Conservation (phyloP, 441 rosid genomes). For the Viola pubescens region DNA sequence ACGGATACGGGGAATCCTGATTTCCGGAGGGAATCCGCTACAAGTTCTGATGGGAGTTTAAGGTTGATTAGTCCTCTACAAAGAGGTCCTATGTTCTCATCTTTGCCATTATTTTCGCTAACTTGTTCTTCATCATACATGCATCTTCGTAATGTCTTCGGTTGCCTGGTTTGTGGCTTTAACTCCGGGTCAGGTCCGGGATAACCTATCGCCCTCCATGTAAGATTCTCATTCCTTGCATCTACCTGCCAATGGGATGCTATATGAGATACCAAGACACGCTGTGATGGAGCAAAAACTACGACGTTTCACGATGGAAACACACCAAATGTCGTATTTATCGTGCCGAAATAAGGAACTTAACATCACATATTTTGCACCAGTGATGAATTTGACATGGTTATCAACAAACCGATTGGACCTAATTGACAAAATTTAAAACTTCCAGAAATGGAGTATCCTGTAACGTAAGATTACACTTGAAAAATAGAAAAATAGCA, state of each 20-base stretch:
- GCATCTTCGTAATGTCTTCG: neutral
- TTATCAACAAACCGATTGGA: too few species aligned
- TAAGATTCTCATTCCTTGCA: slow-evolving; percentile 40
- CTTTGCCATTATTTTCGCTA: slow-evolving; percentile 14
- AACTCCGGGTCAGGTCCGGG: slow-evolving; percentile 53
- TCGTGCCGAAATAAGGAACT: too few species aligned
- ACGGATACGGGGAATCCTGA: slow-evolving; percentile 39
- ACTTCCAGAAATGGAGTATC: too few species aligned
- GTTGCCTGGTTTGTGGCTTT: slow-evolving; percentile 5
- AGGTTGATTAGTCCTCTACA: slow-evolving; percentile 39
- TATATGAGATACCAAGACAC: too few species aligned
- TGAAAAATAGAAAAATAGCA: too few species aligned
- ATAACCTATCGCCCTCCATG: slow-evolving; percentile 75
- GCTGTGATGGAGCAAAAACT: too few species aligned
- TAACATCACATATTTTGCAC: too few species aligned
- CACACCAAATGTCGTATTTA: too few species aligned
- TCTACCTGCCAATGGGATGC: slow-evolving; percentile 34
- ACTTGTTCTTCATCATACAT: neutral
- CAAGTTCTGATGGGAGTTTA: slow-evolving; percentile 35
- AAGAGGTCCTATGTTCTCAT: slow-evolving; percentile 52
- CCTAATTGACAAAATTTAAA: too few species aligned
- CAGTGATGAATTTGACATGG: too few species aligned
- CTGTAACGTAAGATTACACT: too few species aligned
- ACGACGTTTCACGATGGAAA: too few species aligned
- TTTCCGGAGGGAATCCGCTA: slow-evolving; percentile 25